A percentile compares a stretch with the other conserved stretches of the same genome.
phyloP scores from a whole-genome alignment of 495 filamentous ascomycete genomes.

The Penicillium flavigenum region DNA sequence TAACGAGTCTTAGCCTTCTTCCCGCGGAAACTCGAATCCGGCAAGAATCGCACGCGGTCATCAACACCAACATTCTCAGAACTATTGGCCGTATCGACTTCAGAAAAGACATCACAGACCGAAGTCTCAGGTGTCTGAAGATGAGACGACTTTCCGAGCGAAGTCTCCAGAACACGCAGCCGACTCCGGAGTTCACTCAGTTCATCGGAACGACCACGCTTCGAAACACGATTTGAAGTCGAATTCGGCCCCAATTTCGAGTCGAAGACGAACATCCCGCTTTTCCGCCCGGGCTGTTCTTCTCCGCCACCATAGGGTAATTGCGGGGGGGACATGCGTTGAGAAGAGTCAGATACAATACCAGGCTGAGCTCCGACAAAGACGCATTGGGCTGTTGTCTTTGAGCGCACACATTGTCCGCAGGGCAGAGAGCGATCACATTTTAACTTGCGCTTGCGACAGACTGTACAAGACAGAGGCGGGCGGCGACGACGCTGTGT shows the following conservation, averaged over 20 bases:
- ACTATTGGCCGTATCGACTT: conserved; percentile 18
- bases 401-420: conserved; percentile 59
- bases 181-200: conserved; percentile 36
- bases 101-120: conserved; percentile 27
- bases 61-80: conserved; percentile 33
- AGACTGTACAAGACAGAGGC: conserved; percentile 48
- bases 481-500: conserved; percentile 39
- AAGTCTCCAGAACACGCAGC: conserved; percentile 33
- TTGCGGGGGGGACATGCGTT: conserved; percentile 20
- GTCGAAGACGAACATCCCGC: conserved; percentile 44
- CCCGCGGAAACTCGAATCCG: conserved; percentile 44
- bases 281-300: conserved; percentile 18
- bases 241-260: conserved; percentile 33
- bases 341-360: conserved; percentile 11
- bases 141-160: conserved; percentile 25
- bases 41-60: conserved; percentile 32
- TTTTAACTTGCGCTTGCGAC: conserved; percentile 66
- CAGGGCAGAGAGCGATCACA: conserved; percentile 67
- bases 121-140: conserved; percentile 33
- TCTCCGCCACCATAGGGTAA: conserved; percentile 12
- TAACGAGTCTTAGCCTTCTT: conserved; percentile 50
- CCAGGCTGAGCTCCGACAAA: conserved; percentile 32
- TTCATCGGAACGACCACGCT: conserved; percentile 33
- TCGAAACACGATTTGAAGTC: conserved; percentile 29
- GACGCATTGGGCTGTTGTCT: conserved; percentile 37